Base-by-base conservation (phyloP, 495 filamentous ascomycete genomes). In the Daldinia concentrica region DNA sequence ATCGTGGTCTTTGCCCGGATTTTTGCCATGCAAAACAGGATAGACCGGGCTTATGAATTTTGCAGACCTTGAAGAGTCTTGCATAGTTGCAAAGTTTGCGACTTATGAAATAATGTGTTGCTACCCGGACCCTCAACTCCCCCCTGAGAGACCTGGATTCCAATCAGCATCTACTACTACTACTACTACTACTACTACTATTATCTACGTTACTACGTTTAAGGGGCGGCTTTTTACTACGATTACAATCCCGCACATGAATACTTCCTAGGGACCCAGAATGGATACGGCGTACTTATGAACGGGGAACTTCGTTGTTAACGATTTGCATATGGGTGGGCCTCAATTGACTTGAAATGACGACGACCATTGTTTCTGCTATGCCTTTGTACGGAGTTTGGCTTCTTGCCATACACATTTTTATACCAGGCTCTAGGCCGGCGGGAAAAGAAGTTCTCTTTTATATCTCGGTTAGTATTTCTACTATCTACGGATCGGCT, bases 11-110 rank as follows among this genome's bases (percentile, higher is more conserved):
- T 69, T 54, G 63, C 43, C 71, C 69, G 68, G 71, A 74, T 74
- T 76, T 57, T 73, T 76, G 65, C 74, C 71, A 79, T 77, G 74
- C 76, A 71, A 69, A 76, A 61, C 27, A 64, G 77, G 77, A 82
- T 76, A 82, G 69, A 82, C 78, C 77, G 78, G 77, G 76, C n/a
- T 66, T 69, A 69, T 68, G 74, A 79, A 73, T 76, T 79, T 76
- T 74, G 66, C 69, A 74, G 74, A 75, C 58, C 73, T 58, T 60
- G 71, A 61, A 62, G 24, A 72, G 69, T 78, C 71, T 66, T 72
- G 69, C 76, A 64, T 78, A 80, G 80, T 75, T 84, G 82, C 82
- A 79, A 84, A 84, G 81, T 82, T 77, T 76, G 79, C 80, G 80
- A 67, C 80, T 83, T 77, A 34, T 70, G 67, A 69, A 74, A 76